These are phyloP conservation scores for Mrakia blollopis DNA, from an alignment of 768 basidiomycete species.

Conservation along the genomic window DNA sequence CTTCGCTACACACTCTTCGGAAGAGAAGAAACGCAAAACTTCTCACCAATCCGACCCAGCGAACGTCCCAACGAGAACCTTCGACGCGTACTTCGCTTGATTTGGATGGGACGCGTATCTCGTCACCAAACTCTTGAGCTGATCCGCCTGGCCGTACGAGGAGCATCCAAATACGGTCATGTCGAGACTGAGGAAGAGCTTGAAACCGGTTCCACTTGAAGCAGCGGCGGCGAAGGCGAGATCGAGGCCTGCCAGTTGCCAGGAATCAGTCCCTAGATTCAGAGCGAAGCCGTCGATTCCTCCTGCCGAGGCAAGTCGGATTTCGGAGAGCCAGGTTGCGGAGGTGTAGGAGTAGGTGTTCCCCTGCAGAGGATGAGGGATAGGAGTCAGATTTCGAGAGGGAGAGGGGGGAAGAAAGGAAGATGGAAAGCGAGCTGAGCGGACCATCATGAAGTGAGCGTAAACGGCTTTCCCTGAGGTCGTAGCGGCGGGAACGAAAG, in stretches of 20 bases:
- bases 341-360: slow-evolving; percentile 65
- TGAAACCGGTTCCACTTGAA: slow-evolving; percentile 13
- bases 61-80: slow-evolving; percentile 44
- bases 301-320: slow-evolving; percentile 54
- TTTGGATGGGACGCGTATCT: slow-evolving; percentile 37
- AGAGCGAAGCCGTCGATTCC: slow-evolving; percentile 54
- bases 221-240: slow-evolving; percentile 53
- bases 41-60: slow-evolving; percentile 42
- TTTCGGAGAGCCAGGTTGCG: slow-evolving; percentile 49
- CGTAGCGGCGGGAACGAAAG: not conserved
- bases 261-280: slow-evolving; percentile 61
- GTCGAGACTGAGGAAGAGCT: slow-evolving; percentile 35
- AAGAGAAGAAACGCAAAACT: too few species aligned
- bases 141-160: slow-evolving; percentile 34
- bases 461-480: slow-evolving; percentile 36
- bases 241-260: slow-evolving; percentile 59
- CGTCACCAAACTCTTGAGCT: slow-evolving; percentile 36
- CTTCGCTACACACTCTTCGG: too few species aligned
- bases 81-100: slow-evolving; percentile 42
- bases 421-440: too few species aligned
- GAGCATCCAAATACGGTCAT: slow-evolving; percentile 40
- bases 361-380: slow-evolving; percentile 46
- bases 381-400: not conserved
- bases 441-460: slow-evolving; percentile 42
- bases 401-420: not conserved